A percentile compares a stretch with the other conserved stretches of the same genome.
Conservation (phyloP, 202 grass and related monocot genomes). For the Schoenoplectus tabernaemontani region DNA sequence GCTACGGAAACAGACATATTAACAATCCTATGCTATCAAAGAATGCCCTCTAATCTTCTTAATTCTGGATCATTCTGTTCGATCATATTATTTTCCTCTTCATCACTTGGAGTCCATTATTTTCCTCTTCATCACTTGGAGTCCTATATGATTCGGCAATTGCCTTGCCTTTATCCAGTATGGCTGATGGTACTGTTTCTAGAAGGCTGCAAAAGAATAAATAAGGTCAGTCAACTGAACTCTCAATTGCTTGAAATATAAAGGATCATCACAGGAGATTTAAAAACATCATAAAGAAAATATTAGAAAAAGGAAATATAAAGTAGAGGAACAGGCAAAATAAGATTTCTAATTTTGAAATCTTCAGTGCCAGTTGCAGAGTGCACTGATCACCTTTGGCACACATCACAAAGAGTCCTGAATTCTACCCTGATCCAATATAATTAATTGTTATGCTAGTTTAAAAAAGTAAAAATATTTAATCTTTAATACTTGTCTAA, state of each 20-base stretch:
- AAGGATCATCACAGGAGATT: neutral
- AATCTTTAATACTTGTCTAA: conserved; percentile 58
- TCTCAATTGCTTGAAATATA: neutral
- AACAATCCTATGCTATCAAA: conserved; percentile 32
- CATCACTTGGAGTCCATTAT: no score
- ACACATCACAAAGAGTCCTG: neutral
- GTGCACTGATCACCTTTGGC: neutral
- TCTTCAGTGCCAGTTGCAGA: neutral
- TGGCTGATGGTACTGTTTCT: conserved; percentile 59
- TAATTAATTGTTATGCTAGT: no score
- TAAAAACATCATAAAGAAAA: neutral
- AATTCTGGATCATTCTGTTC: conserved; percentile 41
- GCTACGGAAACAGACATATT: neutral
- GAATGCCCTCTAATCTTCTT: conserved; percentile 55
- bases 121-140: conserved; percentile 35
- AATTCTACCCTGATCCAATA: no score
- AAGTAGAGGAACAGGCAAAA: neutral
- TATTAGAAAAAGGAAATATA: neutral
- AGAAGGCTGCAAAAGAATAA: conserved; percentile 47
- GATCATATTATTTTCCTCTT: no score
- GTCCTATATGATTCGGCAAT: conserved; percentile 82
- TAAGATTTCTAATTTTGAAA: neutral
- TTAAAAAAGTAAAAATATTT: neutral
- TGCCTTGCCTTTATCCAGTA: conserved; percentile 83
- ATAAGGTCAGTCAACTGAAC: neutral